Evolutionary conservation across 768 basidiomycete genomes (phyloP).

Genomic region (Tulasnella sp.): DNA sequence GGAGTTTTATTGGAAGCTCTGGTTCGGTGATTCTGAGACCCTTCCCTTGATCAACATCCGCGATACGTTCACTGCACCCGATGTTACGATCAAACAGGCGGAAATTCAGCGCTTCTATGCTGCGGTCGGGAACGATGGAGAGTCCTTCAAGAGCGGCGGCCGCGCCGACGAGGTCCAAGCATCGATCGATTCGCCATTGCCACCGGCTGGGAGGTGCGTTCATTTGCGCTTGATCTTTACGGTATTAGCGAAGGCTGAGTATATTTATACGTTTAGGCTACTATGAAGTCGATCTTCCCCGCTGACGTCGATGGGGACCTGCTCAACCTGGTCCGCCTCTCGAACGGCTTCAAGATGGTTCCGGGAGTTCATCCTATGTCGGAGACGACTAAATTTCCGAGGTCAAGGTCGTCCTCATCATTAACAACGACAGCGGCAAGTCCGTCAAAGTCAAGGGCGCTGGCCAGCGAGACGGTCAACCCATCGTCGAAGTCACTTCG

Average conservation of each 20-base stretch:
- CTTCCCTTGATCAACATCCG: conserved; percentile 68
- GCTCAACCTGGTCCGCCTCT: conserved; percentile 90
- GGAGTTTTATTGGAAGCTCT: conserved; percentile 95
- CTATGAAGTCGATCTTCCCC: conserved; percentile 98
- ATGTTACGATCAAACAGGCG: conserved; percentile 61
- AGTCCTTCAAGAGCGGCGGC: conserved; percentile 73
- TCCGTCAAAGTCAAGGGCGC: conserved; percentile 80
- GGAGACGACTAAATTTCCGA: conserved; percentile 87
- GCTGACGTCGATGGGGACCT: conserved; percentile 83
- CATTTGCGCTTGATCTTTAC: neutral
- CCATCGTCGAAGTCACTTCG: conserved; percentile 87
- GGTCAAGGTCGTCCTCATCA: conserved; percentile 78
- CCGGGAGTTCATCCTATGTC: conserved; percentile 68
- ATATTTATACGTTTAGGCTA: conserved; percentile 46
- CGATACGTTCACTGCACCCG: conserved; percentile 76
- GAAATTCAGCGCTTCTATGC: conserved; percentile 79
- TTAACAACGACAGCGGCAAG: conserved; percentile 86
- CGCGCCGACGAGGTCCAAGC: conserved; percentile 59
- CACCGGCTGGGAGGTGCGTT: conserved; percentile 88
- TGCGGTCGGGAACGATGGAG: conserved; percentile 87
- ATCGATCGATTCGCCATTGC: conserved; percentile 99
- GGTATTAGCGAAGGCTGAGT: neutral
- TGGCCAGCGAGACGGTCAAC: conserved; percentile 63
- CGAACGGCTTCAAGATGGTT: conserved; percentile 89
- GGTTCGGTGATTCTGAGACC: conserved; percentile 80